Percentiles rank a stretch among this genome's conserved stretches.
Conservation (phyloP, 2,329 filamentous ascomycete species). For the Delphinella strobiligena region DNA sequence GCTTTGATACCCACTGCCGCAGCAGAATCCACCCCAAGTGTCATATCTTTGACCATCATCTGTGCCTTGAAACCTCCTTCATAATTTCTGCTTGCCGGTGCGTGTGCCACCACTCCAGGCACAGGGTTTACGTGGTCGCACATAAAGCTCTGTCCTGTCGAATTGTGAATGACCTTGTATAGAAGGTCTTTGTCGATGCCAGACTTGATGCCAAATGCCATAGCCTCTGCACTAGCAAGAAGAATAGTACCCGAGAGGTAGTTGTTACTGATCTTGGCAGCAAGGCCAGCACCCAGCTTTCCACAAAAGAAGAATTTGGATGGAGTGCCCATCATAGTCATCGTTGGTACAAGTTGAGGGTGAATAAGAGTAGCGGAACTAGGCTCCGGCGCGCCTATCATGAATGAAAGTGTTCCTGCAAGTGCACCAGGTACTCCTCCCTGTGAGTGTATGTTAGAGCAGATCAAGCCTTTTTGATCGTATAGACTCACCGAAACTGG, state of each 20-base stretch:
- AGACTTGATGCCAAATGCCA: slow-evolving; percentile 19
- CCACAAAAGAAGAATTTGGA: slow-evolving; percentile 23
- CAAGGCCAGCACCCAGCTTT: slow-evolving; percentile 18
- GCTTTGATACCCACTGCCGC: no score
- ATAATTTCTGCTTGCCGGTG: slow-evolving; percentile 26
- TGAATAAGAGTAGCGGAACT: no score
- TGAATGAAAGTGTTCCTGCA: no score
- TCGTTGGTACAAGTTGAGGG: no score
- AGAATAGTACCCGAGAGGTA: slow-evolving; percentile 17
- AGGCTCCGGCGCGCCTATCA: no score
- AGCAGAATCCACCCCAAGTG: no score
- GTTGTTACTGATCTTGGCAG: slow-evolving; percentile 22
- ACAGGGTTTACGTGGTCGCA: slow-evolving; percentile 18
- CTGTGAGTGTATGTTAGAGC: no score
- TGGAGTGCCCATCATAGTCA: no score
- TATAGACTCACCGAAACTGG: no score
- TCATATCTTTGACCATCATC: no score
- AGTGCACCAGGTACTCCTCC: no score
- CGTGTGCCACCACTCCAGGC: slow-evolving; percentile 23
- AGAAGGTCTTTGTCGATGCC: slow-evolving; percentile 17
- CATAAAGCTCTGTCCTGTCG: slow-evolving; percentile 18
- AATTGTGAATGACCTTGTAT: slow-evolving; percentile 16
- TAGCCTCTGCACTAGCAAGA: slow-evolving; percentile 17
- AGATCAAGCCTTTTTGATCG: no score
- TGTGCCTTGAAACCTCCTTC: slow-evolving; percentile 27